phyloP scores from a whole-genome alignment of 176 grass and related monocot genomes.

The Poa annua region DNA sequence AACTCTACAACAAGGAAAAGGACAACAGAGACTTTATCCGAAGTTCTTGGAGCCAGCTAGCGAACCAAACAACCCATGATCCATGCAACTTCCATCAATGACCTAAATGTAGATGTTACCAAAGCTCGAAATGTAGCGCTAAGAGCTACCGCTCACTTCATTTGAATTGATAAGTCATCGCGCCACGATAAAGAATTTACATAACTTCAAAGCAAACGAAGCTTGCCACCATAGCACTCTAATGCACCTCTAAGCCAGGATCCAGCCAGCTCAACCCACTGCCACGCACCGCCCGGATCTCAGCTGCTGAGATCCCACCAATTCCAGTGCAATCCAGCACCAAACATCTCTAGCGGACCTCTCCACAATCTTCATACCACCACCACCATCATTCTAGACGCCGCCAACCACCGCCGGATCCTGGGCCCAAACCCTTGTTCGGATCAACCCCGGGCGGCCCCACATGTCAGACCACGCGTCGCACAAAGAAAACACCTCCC shows the following conservation, averaged over 20 bases:
- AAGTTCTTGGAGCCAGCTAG: conserved; percentile 37
- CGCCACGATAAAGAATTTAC: conserved; percentile 15
- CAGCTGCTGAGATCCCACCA: conserved; percentile 49
- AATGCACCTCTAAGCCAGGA: not conserved
- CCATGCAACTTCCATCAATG: conserved; percentile 1
- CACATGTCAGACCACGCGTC: conserved; percentile 14
- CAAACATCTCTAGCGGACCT: not conserved
- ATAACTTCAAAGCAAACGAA: conserved; percentile 22
- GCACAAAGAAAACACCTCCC: not conserved
- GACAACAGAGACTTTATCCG: not conserved
- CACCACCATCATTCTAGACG: not conserved
- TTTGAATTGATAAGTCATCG: not conserved
- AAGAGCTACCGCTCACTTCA: not conserved
- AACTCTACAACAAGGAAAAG: conserved; percentile 20
- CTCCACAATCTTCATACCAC: not conserved
- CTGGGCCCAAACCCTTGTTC: conserved; percentile 13
- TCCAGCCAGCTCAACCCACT: conserved; percentile 2
- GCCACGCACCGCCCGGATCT: conserved; percentile 27
- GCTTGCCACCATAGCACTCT: conserved; percentile 19
- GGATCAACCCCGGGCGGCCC: conserved; percentile 36
- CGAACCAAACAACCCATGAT: conserved; percentile 9
- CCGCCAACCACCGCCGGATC: conserved; percentile 26
- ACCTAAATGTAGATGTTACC: not conserved
- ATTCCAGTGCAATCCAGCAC: conserved; percentile 23
- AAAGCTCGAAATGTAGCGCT: conserved; percentile 21